Evolutionary conservation across 805 yeast species (phyloP), one percentile per base, ranked within the genome.

Genomic region (Candida jianshihensis): DNA sequence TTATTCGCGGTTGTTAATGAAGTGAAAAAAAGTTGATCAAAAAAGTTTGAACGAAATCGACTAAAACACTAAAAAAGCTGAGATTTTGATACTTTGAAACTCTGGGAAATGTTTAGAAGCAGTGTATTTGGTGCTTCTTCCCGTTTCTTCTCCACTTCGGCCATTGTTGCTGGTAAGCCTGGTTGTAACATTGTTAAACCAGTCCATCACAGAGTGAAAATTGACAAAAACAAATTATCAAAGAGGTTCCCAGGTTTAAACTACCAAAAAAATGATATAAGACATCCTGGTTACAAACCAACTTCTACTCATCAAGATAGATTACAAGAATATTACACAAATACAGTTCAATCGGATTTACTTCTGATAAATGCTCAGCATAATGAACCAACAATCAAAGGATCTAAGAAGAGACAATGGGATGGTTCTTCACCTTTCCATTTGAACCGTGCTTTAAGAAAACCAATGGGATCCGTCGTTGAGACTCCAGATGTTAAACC

Each of bases 391-490:
- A 63, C 57, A 34, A 48, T 56, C 22, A 57, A 53, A 27, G 97
- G 97, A 38, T 68, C 72, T 40, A 86, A 84, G 61, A 71, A 71
- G 48, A 75, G 96, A 64, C 68, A 73, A 39, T 88, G 98, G 95
- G 88, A 84, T 47, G 84, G 84, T 36, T 64, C 81, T 17, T 80
- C 95, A 21, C 96, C 96, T 32, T 92, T 84, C 63, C 92, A 88
- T 54, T 56, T 88, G 37, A 86, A 86, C 62, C 83, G 96, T 71
- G 78, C 85, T 16, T 60, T 73, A 39, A 73, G 75, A 51, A 78
- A 78, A 46, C 96, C 97, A 26, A 66, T 64, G 41, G 96, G 97
- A 3, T 73, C 78, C 26, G 70, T 72, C 18, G 78, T 78, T 34
- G 81, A 88, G 36, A 74, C 88, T 5, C 86, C 84, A 46, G 84